Evolutionary conservation across 129 eudicot species (phyloP), one percentile per base, ranked within the genome.

Genomic region (Flaveria linearis): DNA sequence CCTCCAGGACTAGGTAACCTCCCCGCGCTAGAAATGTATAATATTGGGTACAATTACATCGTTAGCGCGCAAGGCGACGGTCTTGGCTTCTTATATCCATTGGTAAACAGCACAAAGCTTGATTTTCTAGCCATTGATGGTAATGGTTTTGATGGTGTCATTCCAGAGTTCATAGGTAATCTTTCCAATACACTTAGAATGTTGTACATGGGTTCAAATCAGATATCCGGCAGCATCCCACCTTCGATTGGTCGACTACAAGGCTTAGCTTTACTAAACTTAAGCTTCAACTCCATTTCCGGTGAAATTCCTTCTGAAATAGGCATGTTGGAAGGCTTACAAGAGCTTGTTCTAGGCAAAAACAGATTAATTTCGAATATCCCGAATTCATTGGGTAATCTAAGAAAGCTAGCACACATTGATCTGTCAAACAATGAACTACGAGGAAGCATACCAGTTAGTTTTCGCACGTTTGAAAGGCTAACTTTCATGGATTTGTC

Each of bases 1-100:
- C 97, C 97, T 46, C 88, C 87, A 14, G 93, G 96, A 13, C 73
- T 86, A 22, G 87, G 83, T 18, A 91, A 91, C 78, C 90, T 91
- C 69, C 91, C 86, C 0, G 67, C 65, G 57, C 79, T 91, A 63
- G 74, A 85, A 65, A 83, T 83, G 89, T 91, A 88, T 76, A 86
- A 86, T 39, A 91, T 91, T 46, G 93, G 89, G n/a, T 77, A 74
- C 66, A 91, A 91, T 53, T 23, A 74, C 23, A 86, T 91, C 63
- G 81, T 78, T 58, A 85, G 82, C 72, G 25, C 82, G 2, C 80
- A 30, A 7, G 73, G 79, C 58, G 71, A 78, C 9, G 88, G 87
- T 50, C 85, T 91, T 1, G 68, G 80, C 30, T 91, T 91, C 77
- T 74, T 91, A 41, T 76, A 78, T 17, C 79, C 80, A 25, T 78